Evolutionary conservation across 2,329 filamentous ascomycete genomes (phyloP).

Genomic region (Aurifilum marmelostoma): DNA sequence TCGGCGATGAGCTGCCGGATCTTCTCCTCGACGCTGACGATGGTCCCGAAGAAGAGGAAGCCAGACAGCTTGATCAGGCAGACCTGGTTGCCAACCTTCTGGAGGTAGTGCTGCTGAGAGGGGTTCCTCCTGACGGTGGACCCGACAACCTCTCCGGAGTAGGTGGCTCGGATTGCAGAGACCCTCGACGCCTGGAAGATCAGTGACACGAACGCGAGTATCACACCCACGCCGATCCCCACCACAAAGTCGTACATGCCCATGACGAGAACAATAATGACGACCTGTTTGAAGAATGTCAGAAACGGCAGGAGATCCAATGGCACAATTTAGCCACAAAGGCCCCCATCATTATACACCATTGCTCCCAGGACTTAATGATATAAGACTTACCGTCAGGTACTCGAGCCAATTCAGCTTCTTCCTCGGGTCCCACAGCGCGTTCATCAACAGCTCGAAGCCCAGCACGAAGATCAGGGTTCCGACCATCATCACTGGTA

Average conservation of each 20-base stretch:
- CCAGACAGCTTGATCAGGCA: conserved; percentile 90
- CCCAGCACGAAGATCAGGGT: conserved; percentile 93
- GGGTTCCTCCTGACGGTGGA: conserved; percentile 93
- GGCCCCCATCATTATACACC: no score
- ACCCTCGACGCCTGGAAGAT: conserved; percentile 90
- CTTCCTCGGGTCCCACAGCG: conserved; percentile 84
- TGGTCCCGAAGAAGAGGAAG: conserved; percentile 98
- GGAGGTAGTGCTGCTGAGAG: conserved; percentile 83
- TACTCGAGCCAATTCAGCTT: conserved; percentile 89
- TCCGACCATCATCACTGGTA: conserved; percentile 95
- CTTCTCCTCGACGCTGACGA: conserved; percentile 90
- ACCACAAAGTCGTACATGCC: conserved; percentile 95
- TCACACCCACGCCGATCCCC: conserved; percentile 88
- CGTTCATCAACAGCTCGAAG: conserved; percentile 88
- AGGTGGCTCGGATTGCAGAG: conserved; percentile 87
- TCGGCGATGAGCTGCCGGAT: conserved; percentile 84
- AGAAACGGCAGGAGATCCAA: not conserved
- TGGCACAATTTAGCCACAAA: not conserved
- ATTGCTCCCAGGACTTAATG: no score
- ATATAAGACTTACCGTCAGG: conserved; percentile 64
- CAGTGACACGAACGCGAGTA: conserved; percentile 87
- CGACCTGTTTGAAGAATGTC: conserved; percentile 51
- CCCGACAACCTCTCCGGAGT: conserved; percentile 83
- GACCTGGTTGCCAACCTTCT: conserved; percentile 84
- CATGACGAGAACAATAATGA: conserved; percentile 93